Evolutionary conservation across 192 early-diverging fungal genomes (phyloP), one percentile per base, ranked within the genome.

Genomic region (Pilaira anomala): DNA sequence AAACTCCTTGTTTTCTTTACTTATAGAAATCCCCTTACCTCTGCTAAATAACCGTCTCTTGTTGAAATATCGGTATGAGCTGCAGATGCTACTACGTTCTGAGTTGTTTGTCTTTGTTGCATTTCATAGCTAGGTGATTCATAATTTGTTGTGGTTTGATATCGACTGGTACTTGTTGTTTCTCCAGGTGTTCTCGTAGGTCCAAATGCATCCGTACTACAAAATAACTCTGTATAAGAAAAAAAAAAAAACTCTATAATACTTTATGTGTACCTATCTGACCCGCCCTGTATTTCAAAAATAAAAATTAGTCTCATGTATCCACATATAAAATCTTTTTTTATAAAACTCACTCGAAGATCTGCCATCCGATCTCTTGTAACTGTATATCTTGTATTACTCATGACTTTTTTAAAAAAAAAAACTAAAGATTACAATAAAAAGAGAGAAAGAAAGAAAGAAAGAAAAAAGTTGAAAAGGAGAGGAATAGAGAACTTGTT

Each of bases 201-300:
- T 55, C 53, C 53, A 19, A 55, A 55, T 36, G 53, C 53, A 36
- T 55, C 53, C 30, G 53, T 55, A 29, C 53, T 55, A 55, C 26
- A 52, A 28, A 19, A 5, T 52, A 0, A 14, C 5, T n/a, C 14
- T 55, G 19, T 33, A 9, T 54, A 7, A 55, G 28, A 36, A 11
- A 36, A 19, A 2, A 16, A 4, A 14, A 7, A 1, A 14, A 7
- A 13, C 5, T 56, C 12, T 56, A 42, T 42, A 25, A 13, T 16
- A 14, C 1, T 41, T n/a, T 40, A 24, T 25, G 19, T 42, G 40
- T 57, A 57, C 55, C 55, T 41, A 13, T 57, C 55, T 24, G 55
- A 57, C 11, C 30, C 30, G 33, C 55, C 36, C 55, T 58, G 28
- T 12, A 33, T 41, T 18, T 18, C 6, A 39, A 40, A 24, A 40